Percentiles rank a stretch among this genome's conserved stretches.
These are phyloP conservation scores for Inonotus hispidus DNA, from an alignment of 1,284 basidiomycete genomes.

Conservation along the genomic window DNA sequence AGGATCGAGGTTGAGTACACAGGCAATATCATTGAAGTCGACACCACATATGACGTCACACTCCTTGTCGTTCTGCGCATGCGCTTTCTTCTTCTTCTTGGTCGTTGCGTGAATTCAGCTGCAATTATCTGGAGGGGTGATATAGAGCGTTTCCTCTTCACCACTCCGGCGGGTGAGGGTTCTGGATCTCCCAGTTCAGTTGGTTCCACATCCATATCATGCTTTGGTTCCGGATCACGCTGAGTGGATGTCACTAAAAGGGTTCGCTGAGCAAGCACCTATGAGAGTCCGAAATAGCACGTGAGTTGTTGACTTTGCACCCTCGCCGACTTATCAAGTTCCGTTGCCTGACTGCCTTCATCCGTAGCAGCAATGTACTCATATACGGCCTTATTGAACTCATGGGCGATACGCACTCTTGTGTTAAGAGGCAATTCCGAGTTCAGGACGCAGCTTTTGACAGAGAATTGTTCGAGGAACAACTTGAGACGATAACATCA, in stretches of 20 bases:
- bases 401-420: conserved; percentile 95
- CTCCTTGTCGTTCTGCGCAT: conserved; percentile 53
- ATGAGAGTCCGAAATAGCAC: conserved; percentile 20
- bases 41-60: conserved; percentile 96
- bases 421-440: conserved; percentile 95
- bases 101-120: conserved; percentile 32
- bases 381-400: conserved; percentile 98
- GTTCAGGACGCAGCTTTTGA: conserved; percentile 95
- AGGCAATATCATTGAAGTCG: conserved; percentile 96
- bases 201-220: too few relatives aligned
- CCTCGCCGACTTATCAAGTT: conserved; percentile 47
- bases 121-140: conserved; percentile 21
- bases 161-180: conserved; percentile 17
- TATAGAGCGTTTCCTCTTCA: conserved; percentile 30
- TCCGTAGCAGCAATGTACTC: conserved; percentile 99
- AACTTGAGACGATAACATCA: conserved; percentile 92
- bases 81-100: conserved; percentile 28
- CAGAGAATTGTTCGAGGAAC: conserved; percentile 96
- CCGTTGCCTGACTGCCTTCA: conserved; percentile 59
- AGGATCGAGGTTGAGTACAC: conserved; percentile 98
- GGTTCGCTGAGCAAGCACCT: neutral
- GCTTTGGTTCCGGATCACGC: conserved; percentile 35
- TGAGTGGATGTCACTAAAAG: conserved; percentile 50
- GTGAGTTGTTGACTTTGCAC: conserved; percentile 36
- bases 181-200: conserved; percentile 20